Evolutionary conservation across 225 moss, liverwort and hornwort genomes (phyloP), one percentile per base, ranked within the genome.

Genomic region (Neckera pumila): DNA sequence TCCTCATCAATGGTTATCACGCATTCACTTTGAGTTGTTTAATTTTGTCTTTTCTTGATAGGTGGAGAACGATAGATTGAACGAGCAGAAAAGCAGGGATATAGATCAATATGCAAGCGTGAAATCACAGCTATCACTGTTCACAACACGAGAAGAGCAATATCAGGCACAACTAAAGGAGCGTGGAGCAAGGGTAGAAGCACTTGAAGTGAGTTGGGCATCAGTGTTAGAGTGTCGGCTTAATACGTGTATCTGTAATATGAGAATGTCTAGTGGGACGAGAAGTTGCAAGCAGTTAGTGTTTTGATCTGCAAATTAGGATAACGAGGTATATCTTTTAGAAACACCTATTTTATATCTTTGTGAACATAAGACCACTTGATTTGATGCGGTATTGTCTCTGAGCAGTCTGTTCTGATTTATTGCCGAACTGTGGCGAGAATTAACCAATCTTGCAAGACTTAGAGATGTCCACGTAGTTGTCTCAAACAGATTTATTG

Each of bases 181-280:
- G 92, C 94, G 94, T 76, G 93, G 92, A 88, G 90, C 92, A 81
- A 93, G 93, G 88, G 56, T 88, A 73, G 92, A 94, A 88, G 92
- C 91, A 65, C 92, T 94, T 88, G 94, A 94, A 87, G 94, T 94
- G 86, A 92, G 91, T 92, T 76, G 57, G 84, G 86, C 83, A 80
- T 17, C 80, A 84, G 43, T 45, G 83, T 23, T 56, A 69, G 64
- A 72, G 67, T 66, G 31, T 90, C 86, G 59, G 54, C 38, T 88
- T 67, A 31, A 66, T 86, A 22, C 23, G 40, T 45, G 17, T 85
- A 49, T 84, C 78, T 86, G 60, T 66, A 84, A 49, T 45, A 76
- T 82, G 67, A 47, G 36, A 84, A 53, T 62, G 57, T 67, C 31
- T 75, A 66, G 27, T 66, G 75, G n/a, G n/a, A 86, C 40, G 54